Base-by-base conservation (phyloP, 768 basidiomycete genomes). In the Phylloporus arenicola region DNA sequence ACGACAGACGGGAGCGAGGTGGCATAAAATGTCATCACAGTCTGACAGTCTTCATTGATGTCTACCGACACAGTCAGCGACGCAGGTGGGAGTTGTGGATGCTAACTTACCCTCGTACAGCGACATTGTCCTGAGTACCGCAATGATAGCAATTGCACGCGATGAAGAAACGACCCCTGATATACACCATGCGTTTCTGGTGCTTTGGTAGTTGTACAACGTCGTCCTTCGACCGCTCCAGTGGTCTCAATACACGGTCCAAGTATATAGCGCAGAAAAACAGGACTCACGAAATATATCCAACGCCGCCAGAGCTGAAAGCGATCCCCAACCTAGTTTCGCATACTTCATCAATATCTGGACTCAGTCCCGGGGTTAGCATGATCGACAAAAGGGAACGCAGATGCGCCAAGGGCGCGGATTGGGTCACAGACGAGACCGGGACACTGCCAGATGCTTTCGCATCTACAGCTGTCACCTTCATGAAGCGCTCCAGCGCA, bases 1-100 rank as follows among this genome's bases (percentile, higher is more conserved):
- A 90, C 76, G 8, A 70, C 70, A 16, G 78, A 71, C 1, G 79
- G 75, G 25, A 97, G 71, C 2, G 88, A 84, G 1, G 84, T 78
- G 0, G 85, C 77, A 65, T 92, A 96, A 64, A 89, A 95, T 0
- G 85, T 77, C 53, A 88, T 84, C 19, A 90, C 80, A 1, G 85
- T 83, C 53, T 80, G 84, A 14, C 85, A 84, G 25, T 75, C 75
- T 45, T 84, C 82, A 45, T 83, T 77, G 5, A 82, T 72, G 34
- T 88, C 92, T 92, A 54, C 0, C 6, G 22, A 51, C 34, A 25
- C 45, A 9, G 10, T 43, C 9, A 33, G 45, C 30, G 11, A 42
- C 14, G 8, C 34, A 7, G 19, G 7, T 7, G 2, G 47, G 3
- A 9, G 34, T 6, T 20, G 9, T 31, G 14, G 27, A 24, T 9